phyloP scores from a whole-genome alignment of 768 basidiomycete species.

The Chalciporus piperatus region DNA sequence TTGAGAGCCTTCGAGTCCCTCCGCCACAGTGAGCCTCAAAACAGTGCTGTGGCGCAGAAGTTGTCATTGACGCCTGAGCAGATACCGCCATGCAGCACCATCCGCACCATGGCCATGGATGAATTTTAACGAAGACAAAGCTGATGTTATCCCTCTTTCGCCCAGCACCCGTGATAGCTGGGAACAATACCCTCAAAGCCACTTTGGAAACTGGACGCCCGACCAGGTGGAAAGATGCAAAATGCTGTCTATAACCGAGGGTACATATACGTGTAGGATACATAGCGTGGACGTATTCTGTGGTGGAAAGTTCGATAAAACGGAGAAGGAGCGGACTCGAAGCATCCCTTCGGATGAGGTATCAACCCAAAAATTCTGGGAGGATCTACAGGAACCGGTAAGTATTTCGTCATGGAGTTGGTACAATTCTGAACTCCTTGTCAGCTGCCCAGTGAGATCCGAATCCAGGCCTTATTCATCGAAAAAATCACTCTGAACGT shows the following conservation, averaged over 20 bases:
- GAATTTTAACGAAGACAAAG: constrained; percentile 29
- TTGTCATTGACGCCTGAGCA: constrained; percentile 24
- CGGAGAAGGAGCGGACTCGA: constrained; percentile 1
- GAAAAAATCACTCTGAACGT: constrained; percentile 34
- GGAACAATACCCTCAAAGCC: constrained; percentile 46
- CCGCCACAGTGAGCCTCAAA: constrained; percentile 20
- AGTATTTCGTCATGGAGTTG: neutral
- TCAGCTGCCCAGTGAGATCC: constrained; percentile 23
- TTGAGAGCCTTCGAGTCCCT: constrained; percentile 17
- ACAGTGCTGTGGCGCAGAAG: neutral
- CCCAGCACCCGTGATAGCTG: constrained; percentile 17
- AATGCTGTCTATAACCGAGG: constrained; percentile 28
- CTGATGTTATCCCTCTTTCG: constrained; percentile 9
- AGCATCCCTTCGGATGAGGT: constrained; percentile 15
- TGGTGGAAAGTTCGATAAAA: constrained; percentile 16
- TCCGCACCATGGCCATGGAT: constrained; percentile 45
- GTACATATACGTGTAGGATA: constrained; percentile 13
- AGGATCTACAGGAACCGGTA: constrained; percentile 26
- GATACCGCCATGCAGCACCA: constrained; percentile 38
- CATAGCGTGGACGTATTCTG: constrained; percentile 21
- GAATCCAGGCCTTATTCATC: constrained; percentile 36
- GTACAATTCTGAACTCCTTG: neutral
- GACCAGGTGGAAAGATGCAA: constrained; percentile 37
- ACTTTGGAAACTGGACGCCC: constrained; percentile 56
- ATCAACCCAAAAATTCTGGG: constrained; percentile 24